Evolutionary conservation across 305 asterid genomes (phyloP).

Genomic region (Rubia balearica): DNA sequence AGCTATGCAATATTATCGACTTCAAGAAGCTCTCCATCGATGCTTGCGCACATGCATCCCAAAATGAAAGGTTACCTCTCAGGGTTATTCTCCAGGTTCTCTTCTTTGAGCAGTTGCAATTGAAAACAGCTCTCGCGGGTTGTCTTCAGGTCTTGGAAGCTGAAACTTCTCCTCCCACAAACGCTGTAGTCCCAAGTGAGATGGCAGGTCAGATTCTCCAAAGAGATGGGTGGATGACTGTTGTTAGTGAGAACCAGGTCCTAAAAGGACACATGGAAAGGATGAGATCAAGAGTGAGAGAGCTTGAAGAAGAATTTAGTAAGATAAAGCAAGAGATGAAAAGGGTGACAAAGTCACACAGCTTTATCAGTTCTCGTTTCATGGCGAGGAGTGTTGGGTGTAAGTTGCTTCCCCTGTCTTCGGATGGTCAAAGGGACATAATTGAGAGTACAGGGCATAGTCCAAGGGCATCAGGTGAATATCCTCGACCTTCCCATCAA

Average conservation of each 20-base stretch:
- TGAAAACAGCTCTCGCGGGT: slow-evolving; percentile 76
- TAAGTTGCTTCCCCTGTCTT: slow-evolving; percentile 51
- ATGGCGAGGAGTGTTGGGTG: slow-evolving; percentile 39
- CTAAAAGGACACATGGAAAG: slow-evolving; percentile 75
- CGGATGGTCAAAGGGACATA: slow-evolving; percentile 40
- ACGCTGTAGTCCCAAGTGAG: slow-evolving; percentile 33
- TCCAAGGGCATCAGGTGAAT: slow-evolving; percentile 56
- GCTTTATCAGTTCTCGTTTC: slow-evolving; percentile 52
- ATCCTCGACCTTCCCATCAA: slow-evolving; percentile 31
- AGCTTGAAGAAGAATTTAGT: slow-evolving; percentile 72
- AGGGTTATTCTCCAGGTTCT: slow-evolving; percentile 80
- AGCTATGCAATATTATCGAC: slow-evolving; percentile 67
- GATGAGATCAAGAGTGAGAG: slow-evolving; percentile 80
- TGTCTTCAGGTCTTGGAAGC: slow-evolving; percentile 57
- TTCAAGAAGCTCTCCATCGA: slow-evolving; percentile 91
- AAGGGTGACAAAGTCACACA: slow-evolving; percentile 60
- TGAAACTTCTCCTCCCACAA: slow-evolving; percentile 55
- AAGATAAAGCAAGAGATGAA: slow-evolving; percentile 74
- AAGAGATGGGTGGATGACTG: slow-evolving; percentile 77
- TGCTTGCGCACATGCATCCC: slow-evolving; percentile 98
- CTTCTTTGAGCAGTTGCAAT: slow-evolving; percentile 90
- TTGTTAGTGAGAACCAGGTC: slow-evolving; percentile 73
- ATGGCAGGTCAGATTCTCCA: slow-evolving; percentile 40
- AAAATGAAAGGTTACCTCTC: slow-evolving; percentile 80
- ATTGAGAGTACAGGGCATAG: slow-evolving; percentile 48